Percentiles rank a stretch among this genome's conserved stretches.
Conservation (phyloP, 2,329 filamentous ascomycete genomes). For the Ophiocordyceps camponoti-leonardi region DNA sequence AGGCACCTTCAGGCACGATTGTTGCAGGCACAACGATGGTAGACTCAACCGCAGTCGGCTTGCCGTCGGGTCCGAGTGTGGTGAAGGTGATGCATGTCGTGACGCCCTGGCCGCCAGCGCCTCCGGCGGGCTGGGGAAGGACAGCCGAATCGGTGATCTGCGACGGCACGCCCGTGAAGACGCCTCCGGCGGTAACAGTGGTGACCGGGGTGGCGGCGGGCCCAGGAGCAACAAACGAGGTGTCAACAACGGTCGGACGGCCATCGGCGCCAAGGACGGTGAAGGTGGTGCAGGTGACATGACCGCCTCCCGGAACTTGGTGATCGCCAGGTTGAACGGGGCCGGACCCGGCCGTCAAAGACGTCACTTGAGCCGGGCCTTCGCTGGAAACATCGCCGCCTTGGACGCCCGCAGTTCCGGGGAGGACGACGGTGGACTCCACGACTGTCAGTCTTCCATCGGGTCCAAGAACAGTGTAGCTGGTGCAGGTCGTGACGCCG, state of each 20-base stretch:
- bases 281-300: slow-evolving; percentile 11
- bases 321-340: slow-evolving; percentile 2
- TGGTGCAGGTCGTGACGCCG: slow-evolving; percentile 3
- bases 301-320: slow-evolving; percentile 1
- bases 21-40: slow-evolving; percentile 11
- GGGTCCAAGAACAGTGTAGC: slow-evolving; percentile 9
- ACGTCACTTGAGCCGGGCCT: slow-evolving; percentile 1
- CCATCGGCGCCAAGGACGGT: slow-evolving; percentile 12
- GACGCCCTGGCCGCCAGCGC: slow-evolving; percentile 2
- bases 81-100: slow-evolving; percentile 15
- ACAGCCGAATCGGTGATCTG: slow-evolving; percentile 5
- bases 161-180: slow-evolving; percentile 9
- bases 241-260: slow-evolving; percentile 11
- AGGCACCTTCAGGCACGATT: slow-evolving; percentile 5
- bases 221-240: slow-evolving; percentile 8
- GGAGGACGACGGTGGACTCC: slow-evolving; percentile 14
- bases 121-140: neutral
- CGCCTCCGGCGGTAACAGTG: slow-evolving; percentile 3
- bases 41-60: slow-evolving; percentile 16
- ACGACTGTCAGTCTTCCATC: slow-evolving; percentile 7
- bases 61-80: slow-evolving; percentile 6
- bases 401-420: slow-evolving; percentile 4
- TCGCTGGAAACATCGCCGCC: slow-evolving; percentile 4
- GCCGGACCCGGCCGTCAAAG: neutral
- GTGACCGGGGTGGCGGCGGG: slow-evolving; percentile 3